phyloP scores from a whole-genome alignment of 176 grass and related monocot species.

The Paspalum vaginatum region DNA sequence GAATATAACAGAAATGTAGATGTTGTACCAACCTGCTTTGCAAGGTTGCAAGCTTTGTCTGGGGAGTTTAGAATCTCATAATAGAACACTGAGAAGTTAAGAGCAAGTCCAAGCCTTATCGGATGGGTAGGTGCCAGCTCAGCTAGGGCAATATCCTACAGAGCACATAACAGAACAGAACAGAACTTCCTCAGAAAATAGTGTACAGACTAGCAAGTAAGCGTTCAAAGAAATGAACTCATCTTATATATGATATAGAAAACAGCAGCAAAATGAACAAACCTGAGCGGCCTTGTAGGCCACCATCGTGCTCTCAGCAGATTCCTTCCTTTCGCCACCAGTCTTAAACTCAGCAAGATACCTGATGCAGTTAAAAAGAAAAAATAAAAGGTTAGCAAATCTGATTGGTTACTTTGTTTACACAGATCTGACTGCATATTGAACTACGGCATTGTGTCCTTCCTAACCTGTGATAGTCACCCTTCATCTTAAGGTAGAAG shows the following conservation, averaged over 20 bases:
- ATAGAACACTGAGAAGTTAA: slow-evolving; percentile 95
- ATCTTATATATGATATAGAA: neutral
- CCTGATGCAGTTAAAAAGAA: slow-evolving; percentile 35
- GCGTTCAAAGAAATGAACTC: neutral
- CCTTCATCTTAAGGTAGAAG: slow-evolving; percentile 97
- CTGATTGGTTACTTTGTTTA: neutral
- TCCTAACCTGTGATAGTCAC: slow-evolving; percentile 88
- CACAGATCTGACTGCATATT: neutral
- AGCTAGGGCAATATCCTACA: slow-evolving; percentile 80
- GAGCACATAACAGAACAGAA: neutral
- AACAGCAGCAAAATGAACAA: slow-evolving; percentile 15
- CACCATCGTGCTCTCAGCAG: slow-evolving; percentile 74
- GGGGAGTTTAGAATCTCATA: slow-evolving; percentile 91
- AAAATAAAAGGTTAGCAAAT: neutral
- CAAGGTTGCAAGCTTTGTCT: slow-evolving; percentile 84
- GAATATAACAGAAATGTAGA: neutral
- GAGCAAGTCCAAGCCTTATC: slow-evolving; percentile 85
- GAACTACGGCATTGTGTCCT: neutral
- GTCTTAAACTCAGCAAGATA: slow-evolving; percentile 90
- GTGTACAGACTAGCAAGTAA: neutral
- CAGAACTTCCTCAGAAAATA: neutral
- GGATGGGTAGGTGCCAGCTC: slow-evolving; percentile 86
- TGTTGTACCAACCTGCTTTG: slow-evolving; percentile 69
- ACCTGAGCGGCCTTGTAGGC: slow-evolving; percentile 91
- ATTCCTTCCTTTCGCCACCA: slow-evolving; percentile 69